phyloP scores from a whole-genome alignment of 176 grass and related monocot species.

The Oryza nivara region DNA sequence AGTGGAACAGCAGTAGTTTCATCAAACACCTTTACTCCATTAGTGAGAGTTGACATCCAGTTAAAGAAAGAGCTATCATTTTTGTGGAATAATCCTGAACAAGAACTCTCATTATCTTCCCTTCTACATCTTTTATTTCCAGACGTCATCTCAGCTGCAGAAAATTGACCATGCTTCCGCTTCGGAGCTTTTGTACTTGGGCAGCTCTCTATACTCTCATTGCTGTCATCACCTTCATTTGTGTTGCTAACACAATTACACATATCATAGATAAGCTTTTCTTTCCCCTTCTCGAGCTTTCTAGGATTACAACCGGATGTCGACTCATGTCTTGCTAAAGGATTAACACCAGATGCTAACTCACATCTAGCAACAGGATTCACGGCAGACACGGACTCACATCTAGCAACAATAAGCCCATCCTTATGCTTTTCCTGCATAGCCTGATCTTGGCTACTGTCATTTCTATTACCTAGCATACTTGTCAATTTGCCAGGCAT shows the following conservation, averaged over 20 bases:
- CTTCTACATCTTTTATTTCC: slow-evolving; percentile 62
- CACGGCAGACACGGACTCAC: slow-evolving; percentile 24
- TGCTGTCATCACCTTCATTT: slow-evolving; percentile 66
- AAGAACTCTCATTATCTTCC: slow-evolving; percentile 57
- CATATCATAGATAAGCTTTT: slow-evolving; percentile 61
- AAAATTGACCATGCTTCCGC: slow-evolving; percentile 52
- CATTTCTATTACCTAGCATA: slow-evolving; percentile 32
- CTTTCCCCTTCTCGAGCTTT: slow-evolving; percentile 70
- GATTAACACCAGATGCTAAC: slow-evolving; percentile 27
- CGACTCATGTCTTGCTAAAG: slow-evolving; percentile 22
- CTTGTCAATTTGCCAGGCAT: slow-evolving; percentile 26
- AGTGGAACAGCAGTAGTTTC: slow-evolving; percentile 49
- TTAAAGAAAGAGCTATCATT: slow-evolving; percentile 81
- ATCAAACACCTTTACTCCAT: slow-evolving; percentile 45
- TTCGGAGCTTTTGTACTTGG: slow-evolving; percentile 55
- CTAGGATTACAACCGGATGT: slow-evolving; percentile 22
- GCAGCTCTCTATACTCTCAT: slow-evolving; percentile 86
- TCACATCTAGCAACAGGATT: slow-evolving; percentile 35
- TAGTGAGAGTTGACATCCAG: slow-evolving; percentile 88
- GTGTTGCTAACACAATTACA: slow-evolving; percentile 45
- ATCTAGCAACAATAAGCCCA: slow-evolving; percentile 34
- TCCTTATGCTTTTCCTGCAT: slow-evolving; percentile 33
- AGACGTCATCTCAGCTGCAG: slow-evolving; percentile 27
- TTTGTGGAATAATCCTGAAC: slow-evolving; percentile 48
- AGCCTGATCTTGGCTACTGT: slow-evolving; percentile 33